Conservation (phyloP, 2,329 filamentous ascomycete genomes). For the Aspergillus pseudoglaucus region DNA sequence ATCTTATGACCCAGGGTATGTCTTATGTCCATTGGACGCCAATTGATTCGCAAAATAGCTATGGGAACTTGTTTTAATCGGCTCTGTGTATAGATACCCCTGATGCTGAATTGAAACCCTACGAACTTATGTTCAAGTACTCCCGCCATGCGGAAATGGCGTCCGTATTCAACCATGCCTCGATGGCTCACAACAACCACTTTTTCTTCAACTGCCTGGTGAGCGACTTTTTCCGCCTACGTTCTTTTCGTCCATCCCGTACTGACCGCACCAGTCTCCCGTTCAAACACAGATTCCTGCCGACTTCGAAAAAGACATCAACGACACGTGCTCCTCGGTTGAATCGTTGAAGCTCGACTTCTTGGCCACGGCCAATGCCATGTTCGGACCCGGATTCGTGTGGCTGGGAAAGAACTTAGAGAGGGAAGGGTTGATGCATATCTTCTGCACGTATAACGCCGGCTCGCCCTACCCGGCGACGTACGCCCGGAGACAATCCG, state of each 20-base stretch:
- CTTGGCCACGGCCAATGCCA: constrained; percentile 70
- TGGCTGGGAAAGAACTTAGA: constrained; percentile 70
- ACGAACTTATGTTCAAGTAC: constrained; percentile 65
- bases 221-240: constrained; percentile 10
- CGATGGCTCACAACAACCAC: constrained; percentile 88
- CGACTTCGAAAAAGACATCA: constrained; percentile 54
- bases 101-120: constrained; percentile 55
- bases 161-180: constrained; percentile 88
- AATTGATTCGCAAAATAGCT: not conserved
- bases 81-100: constrained; percentile 50
- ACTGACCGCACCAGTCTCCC: constrained; percentile 28
- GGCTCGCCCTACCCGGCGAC: constrained; percentile 82
- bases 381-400: constrained; percentile 96
- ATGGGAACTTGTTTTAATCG: not conserved
- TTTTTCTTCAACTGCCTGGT: constrained; percentile 46
- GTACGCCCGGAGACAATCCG: constrained; percentile 64
- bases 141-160: constrained; percentile 74
- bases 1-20: constrained; percentile 64
- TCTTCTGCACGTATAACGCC: constrained; percentile 85
- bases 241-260: too few species aligned
- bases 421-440: constrained; percentile 47
- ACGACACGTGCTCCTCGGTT: constrained; percentile 69
- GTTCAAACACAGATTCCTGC: constrained; percentile 48
- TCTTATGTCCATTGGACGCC: constrained; percentile 31
- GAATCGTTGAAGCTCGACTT: constrained; percentile 77